A percentile compares a stretch with the other conserved stretches of the same genome.
Evolutionary conservation across 805 yeast species (phyloP).

Genomic region (Monosporozyma yasuniensis): DNA sequence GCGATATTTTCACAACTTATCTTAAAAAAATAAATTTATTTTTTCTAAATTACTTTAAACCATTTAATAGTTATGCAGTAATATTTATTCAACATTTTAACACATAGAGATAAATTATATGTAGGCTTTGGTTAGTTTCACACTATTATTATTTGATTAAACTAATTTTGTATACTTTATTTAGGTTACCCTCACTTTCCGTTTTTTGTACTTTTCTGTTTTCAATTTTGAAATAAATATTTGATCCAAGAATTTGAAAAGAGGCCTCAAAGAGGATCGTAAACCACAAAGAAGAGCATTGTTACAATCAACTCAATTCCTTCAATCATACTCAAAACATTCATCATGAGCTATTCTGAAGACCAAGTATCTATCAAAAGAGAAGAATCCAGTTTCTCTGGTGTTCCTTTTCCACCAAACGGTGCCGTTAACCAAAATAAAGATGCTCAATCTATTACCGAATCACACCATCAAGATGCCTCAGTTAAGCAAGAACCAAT

Average conservation of each 20-base stretch:
- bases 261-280: background rate
- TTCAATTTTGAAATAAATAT: background rate
- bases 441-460: background rate
- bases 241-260: background rate
- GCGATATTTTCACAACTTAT: too few relatives aligned
- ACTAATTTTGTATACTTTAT: too few relatives aligned
- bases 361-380: background rate
- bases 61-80: too few relatives aligned
- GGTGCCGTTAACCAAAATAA: background rate
- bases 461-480: background rate
- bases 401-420: slow-evolving; percentile 4
- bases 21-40: too few relatives aligned
- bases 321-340: background rate
- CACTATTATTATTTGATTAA: too few relatives aligned
- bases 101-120: too few relatives aligned
- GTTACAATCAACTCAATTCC: background rate
- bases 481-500: background rate
- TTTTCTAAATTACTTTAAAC: too few relatives aligned
- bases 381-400: slow-evolving; percentile 1
- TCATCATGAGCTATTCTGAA: background rate
- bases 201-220: background rate
- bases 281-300: background rate
- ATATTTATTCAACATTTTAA: too few relatives aligned
- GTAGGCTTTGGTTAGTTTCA: too few relatives aligned
- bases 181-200: background rate